Base-by-base conservation (phyloP, 306 rosid species). In the Malus sylvestris region DNA sequence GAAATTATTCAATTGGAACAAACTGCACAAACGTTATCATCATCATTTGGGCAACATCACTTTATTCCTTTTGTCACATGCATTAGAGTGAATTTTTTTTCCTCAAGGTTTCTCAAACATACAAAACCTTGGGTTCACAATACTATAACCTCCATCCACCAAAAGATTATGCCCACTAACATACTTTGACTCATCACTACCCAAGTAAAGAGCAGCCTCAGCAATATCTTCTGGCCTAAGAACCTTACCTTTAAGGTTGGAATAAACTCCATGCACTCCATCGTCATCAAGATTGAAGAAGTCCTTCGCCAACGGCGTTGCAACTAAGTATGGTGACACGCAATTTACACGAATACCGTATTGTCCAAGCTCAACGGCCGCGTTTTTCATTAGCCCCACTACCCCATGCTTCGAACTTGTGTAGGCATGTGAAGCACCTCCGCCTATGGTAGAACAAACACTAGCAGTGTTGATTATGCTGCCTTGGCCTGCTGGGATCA, bases 181-280 rank as follows among this genome's bases (percentile, higher is more conserved):
- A 35, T 68, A 87, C 72, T 83, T 83, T 10, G 95, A 82, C 10
- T 79, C 81, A 55, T 90, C 88, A 53, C 89, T 79, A 3, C n/a
- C 95, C 65, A 90, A 60, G 66, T 80, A 90, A 6, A 88, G 78
- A 18, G 73, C 91, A 72, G 89, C 89, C 58, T 89, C 82, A 7
- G 87, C 93, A 30, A 87, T 79, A 30, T 89, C 91, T 0, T 80
- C 79, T 0, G 78, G 67, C 46, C 6, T 53, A 3, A 85, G 72
- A 35, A 25, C 23, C 64, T 11, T 3, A 1, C 84, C 89, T 72
- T 85, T 83, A 0, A 87, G 81, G 70, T 77, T 75, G 4, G 77
- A 63, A 53, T 88, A 81, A 55, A 79, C 35, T 3, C 9, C 55
- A 1, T 6, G 51, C 8, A 51, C n/a, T 5, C 80, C 81, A 14